Evolutionary conservation across 2,329 filamentous ascomycete species (phyloP), one percentile per base, ranked within the genome.

Genomic region (Hypoxylon sp.): DNA sequence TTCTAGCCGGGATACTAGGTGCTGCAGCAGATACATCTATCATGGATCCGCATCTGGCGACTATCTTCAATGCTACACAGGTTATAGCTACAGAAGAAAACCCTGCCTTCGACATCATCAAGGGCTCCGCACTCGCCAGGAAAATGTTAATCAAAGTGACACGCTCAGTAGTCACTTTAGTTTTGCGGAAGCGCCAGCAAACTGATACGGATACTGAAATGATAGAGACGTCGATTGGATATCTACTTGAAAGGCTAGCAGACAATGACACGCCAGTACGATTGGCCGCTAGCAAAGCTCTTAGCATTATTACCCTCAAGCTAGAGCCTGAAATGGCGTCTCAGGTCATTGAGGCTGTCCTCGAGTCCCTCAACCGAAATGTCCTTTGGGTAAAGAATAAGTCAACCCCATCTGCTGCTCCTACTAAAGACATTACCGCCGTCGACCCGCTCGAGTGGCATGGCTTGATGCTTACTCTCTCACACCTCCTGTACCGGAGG

Each of bases 211-310:
- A 80, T 54, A 83, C 81, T 3, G 85, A 86, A 58, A 82, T 91
- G 75, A 78, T 97, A 14, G 95, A 98, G 79, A 90, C 90, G 29
- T 87, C 91, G 3, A 93, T 99, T 71, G 91, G 94, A 57, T 89
- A 92, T 73, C 84, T 97, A 2, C 84, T 99, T 2, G 90, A 93
- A 64, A 85, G 87, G 11, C 82, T 98, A 1, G 89, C 89, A 1
- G 96, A 99, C 77, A 92, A 92, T 65, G 94, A 98, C 74, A 97
- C 94, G 0, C 93, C 94, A 0, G 94, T 99, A 11, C 86, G 96
- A 37, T 88, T 97, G 72, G 91, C 95, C 30, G 93, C 95, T 19
- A 97, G 94, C 77, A 99, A 99, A 80, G 92, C 94, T 3, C 86
- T 98, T 46, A 97, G 94, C 78, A 86, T 97, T 56, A 89, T 98